phyloP scores from a whole-genome alignment of 2,329 filamentous ascomycete species.

The Xylariaceae sp. region DNA sequence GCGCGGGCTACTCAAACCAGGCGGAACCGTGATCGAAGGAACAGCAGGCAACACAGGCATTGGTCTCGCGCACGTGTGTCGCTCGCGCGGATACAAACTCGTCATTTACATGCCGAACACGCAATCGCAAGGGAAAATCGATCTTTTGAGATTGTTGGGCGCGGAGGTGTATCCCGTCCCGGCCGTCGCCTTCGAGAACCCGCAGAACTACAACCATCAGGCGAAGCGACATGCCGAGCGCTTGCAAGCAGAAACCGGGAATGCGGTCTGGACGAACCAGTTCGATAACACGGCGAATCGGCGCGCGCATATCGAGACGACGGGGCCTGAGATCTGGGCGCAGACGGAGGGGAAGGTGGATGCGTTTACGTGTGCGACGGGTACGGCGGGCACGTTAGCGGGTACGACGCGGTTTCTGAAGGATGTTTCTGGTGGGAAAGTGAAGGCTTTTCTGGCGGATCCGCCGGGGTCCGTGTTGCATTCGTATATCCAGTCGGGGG shows the following conservation, averaged over 20 bases:
- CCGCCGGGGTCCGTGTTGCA: conserved; percentile 91
- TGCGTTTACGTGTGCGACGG: conserved; percentile 92
- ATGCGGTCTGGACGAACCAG: conserved; percentile 95
- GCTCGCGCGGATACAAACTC: conserved; percentile 83
- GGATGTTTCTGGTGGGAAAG: conserved; percentile 65
- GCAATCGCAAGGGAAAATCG: conserved; percentile 96
- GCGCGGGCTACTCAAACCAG: conserved; percentile 71
- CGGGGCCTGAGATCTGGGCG: conserved; percentile 93
- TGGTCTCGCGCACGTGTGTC: conserved; percentile 92
- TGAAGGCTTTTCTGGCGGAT: conserved; percentile 87
- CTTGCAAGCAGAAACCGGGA: conserved; percentile 55
- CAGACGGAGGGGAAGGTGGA: conserved; percentile 83
- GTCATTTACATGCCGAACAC: conserved; percentile 99
- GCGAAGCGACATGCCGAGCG: conserved; percentile 82
- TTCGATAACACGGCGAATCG: conserved; percentile 97
- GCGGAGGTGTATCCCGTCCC: conserved; percentile 96
- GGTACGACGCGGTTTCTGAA: conserved; percentile 87
- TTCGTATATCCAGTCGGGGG: conserved; percentile 82
- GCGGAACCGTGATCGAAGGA: conserved; percentile 93
- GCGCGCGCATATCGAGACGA: conserved; percentile 91
- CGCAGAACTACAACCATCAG: conserved; percentile 97
- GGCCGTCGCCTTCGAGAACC: conserved; percentile 91
- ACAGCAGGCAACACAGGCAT: conserved; percentile 98
- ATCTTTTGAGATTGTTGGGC: conserved; percentile 81
- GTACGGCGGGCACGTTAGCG: conserved; percentile 86